A percentile compares a stretch with the other conserved stretches of the same genome.
These are phyloP conservation scores for Debaryomyces prosopidis DNA, from an alignment of 805 yeast genomes.

Conservation along the genomic window DNA sequence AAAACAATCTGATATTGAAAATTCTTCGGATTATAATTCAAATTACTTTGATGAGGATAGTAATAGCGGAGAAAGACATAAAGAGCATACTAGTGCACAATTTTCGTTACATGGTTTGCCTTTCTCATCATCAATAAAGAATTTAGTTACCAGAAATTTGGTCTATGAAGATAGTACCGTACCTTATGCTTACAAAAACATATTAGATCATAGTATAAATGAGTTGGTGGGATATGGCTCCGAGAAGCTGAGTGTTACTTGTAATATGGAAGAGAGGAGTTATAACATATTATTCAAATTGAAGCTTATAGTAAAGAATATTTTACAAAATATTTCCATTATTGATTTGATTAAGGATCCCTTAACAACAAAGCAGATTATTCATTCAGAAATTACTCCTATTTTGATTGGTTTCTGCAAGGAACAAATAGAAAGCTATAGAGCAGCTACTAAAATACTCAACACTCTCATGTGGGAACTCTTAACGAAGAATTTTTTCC, in stretches of 20 bases:
- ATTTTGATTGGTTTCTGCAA: background rate
- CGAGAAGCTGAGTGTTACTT: background rate
- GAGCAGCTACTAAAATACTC: slow-evolving; percentile 1
- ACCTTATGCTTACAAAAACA: background rate
- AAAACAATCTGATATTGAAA: too few relatives aligned
- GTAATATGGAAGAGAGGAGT: background rate
- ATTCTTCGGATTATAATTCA: too few relatives aligned
- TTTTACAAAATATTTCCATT: background rate
- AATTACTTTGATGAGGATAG: too few relatives aligned
- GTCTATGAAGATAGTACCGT: slow-evolving; percentile 1
- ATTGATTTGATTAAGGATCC: slow-evolving; percentile 6
- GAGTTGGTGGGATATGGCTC: slow-evolving; percentile 5
- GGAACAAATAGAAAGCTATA: slow-evolving; percentile 1
- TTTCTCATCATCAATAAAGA: slow-evolving; percentile 10
- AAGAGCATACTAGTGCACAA: background rate
- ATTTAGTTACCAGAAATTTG: slow-evolving; percentile 8
- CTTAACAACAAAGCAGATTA: background rate
- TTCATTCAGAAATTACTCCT: slow-evolving; percentile 5
- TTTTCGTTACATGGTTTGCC: slow-evolving; percentile 17
- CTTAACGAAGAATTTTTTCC: slow-evolving; percentile 8
- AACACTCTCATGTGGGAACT: slow-evolving; percentile 17
- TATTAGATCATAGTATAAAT: background rate
- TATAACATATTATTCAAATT: background rate
- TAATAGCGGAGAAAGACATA: background rate
- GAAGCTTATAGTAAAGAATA: background rate